A percentile compares a stretch with the other conserved stretches of the same genome.
Evolutionary conservation across 345 rosid species (phyloP).

Genomic region (Linum tenue): DNA sequence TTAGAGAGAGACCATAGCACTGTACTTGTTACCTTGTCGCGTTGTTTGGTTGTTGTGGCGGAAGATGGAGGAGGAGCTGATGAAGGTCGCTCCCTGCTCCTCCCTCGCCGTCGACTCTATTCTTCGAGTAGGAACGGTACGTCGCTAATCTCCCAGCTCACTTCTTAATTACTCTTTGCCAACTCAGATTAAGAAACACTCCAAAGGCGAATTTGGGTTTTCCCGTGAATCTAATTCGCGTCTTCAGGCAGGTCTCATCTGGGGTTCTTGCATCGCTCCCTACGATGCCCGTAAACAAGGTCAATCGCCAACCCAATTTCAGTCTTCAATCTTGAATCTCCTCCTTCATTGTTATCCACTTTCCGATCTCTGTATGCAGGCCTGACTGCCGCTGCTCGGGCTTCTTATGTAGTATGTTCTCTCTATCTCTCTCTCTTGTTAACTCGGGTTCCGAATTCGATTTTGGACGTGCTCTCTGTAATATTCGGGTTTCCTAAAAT

Average conservation of each 20-base stretch:
- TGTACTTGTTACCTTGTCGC: neutral
- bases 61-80: constrained; percentile 43
- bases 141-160: neutral
- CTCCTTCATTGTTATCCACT: neutral
- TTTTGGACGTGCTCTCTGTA: neutral
- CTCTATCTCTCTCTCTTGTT: neutral
- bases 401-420: constrained; percentile 55
- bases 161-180: neutral
- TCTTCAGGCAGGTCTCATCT: constrained; percentile 64
- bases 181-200: neutral
- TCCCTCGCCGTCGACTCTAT: constrained; percentile 59
- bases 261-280: constrained; percentile 64
- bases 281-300: constrained; percentile 52
- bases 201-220: neutral
- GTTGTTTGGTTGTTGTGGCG: neutral
- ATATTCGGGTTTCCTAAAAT: too few relatives aligned
- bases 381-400: constrained; percentile 47
- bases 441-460: constrained; percentile 1
- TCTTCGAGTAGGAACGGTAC: constrained; percentile 57
- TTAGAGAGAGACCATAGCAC: neutral
- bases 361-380: constrained; percentile 28
- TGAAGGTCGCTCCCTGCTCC: constrained; percentile 57
- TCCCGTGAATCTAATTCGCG: neutral
- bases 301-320: constrained; percentile 3
- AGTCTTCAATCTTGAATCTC: neutral